A percentile compares a stretch with the other conserved stretches of the same genome.
Conservation (phyloP, 495 filamentous ascomycete genomes). For the Daldinia decipiens region DNA sequence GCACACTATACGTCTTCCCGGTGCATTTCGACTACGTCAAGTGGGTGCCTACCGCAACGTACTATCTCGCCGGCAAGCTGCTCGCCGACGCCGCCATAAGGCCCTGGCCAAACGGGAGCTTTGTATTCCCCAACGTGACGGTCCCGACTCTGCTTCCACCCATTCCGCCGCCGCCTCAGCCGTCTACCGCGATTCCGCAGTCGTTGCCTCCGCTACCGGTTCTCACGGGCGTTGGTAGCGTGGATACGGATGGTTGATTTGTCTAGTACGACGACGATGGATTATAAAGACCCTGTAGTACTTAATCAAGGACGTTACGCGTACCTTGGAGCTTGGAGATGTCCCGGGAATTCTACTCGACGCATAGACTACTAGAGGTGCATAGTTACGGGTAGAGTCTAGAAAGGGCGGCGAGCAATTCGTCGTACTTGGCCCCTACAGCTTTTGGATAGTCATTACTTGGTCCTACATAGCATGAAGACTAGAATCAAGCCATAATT, state of each 20-base stretch:
- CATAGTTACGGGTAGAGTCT: slow-evolving; percentile 18
- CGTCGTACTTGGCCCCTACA: slow-evolving; percentile 1
- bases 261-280: not conserved
- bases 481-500: not conserved
- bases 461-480: not conserved
- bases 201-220: slow-evolving; percentile 26
- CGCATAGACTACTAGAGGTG: slow-evolving; percentile 28
- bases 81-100: slow-evolving; percentile 29
- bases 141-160: slow-evolving; percentile 15
- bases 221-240: not conserved
- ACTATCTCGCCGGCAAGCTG: slow-evolving; percentile 43
- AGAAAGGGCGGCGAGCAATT: slow-evolving; percentile 1
- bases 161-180: slow-evolving; percentile 26
- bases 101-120: slow-evolving; percentile 44
- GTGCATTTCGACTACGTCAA: slow-evolving; percentile 61
- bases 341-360: not conserved
- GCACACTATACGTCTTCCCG: slow-evolving; percentile 56
- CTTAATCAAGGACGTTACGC: not conserved
- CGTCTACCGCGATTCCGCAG: slow-evolving; percentile 18
- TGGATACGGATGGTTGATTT: not conserved
- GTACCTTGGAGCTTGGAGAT: not conserved
- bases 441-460: not conserved
- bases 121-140: slow-evolving; percentile 37
- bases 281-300: not conserved
- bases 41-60: slow-evolving; percentile 46